Conservation (phyloP, 306 rosid species). For the Geum urbanum region DNA sequence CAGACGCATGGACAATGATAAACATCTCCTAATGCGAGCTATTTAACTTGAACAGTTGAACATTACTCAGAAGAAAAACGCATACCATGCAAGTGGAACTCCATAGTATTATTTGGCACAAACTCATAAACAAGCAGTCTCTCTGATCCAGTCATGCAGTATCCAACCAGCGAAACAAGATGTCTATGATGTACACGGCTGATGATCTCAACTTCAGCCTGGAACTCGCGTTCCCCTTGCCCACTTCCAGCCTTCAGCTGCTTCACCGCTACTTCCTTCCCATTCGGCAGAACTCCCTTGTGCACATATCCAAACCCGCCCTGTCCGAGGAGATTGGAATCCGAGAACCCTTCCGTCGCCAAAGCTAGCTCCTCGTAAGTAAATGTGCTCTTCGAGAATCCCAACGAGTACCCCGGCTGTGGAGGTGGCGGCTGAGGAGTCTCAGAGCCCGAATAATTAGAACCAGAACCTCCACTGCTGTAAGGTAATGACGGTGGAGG, state of each 20-base stretch:
- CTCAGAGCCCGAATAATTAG: conserved; percentile 79
- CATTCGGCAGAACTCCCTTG: conserved; percentile 82
- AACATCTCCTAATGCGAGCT: not conserved
- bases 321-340: conserved; percentile 90
- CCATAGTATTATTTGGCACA: conserved; percentile 80
- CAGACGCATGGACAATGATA: not conserved
- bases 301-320: conserved; percentile 98
- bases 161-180: conserved; percentile 94
- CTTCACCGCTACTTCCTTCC: conserved; percentile 92
- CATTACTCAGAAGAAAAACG: not conserved
- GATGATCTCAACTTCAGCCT: conserved; percentile 93
- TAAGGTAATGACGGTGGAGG: conserved; percentile 38
- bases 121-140: conserved; percentile 91
- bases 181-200: conserved; percentile 97
- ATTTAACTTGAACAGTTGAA: not conserved
- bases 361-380: conserved; percentile 76
- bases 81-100: conserved; percentile 89
- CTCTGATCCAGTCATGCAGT: conserved; percentile 70
- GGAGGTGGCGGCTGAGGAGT: conserved; percentile 62
- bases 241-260: conserved; percentile 96
- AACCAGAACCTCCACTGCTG: conserved; percentile 90
- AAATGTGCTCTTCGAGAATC: conserved; percentile 73
- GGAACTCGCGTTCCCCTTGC: conserved; percentile 96
- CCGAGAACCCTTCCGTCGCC: conserved; percentile 94
- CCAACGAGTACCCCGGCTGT: conserved; percentile 53